Base-by-base conservation (phyloP, 768 basidiomycete species). In the Cyathus striatus region DNA sequence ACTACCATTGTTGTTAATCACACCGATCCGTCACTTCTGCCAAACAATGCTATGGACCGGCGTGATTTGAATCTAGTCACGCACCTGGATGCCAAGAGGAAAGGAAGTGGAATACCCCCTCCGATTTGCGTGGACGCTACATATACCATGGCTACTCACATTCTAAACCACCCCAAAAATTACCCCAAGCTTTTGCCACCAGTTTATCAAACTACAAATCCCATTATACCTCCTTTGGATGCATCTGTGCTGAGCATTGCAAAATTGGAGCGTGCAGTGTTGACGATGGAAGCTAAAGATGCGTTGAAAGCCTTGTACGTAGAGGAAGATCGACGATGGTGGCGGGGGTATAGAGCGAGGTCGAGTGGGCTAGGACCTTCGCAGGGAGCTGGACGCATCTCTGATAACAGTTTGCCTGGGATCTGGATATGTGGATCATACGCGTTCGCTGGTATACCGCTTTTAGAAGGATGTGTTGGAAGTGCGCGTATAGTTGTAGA, bases 391-490 rank as follows among this genome's bases (percentile, higher is more conserved):
- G 70, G 68, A 26, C 56, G 62, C 30, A 46, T 58, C 12, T 50
- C 47, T 13, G 56, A 60, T 20, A 52, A 55, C 17, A 45, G 49
- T 34, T 57, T 53, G 16, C 67, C 78, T 1, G 78, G 79, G 1
- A 58, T 89, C 5, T 85, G 83, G 78, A 64, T 88, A n/a, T 80
- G 77, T 45, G 87, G 87, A 1, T 75, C 79, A 14, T 90, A 83
- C 57, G 82, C 79, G 12, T 74, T 78, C 52, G 62, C 72, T 14
- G 87, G 89, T 1, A 86, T 90, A 37, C 88, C 87, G 6, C 58
- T 91, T 42, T 61, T 90, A 38, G 89, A 91, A 53, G 86, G 86
- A 2, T 90, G 88, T 57, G 87, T 88, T 10, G 73, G 74, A 16
- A 85, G 84, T 51, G 83, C 84, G n/a, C 68, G 70, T 56, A 69